Base-by-base conservation (phyloP, 768 basidiomycete genomes). In the Tulasnella sp. region DNA sequence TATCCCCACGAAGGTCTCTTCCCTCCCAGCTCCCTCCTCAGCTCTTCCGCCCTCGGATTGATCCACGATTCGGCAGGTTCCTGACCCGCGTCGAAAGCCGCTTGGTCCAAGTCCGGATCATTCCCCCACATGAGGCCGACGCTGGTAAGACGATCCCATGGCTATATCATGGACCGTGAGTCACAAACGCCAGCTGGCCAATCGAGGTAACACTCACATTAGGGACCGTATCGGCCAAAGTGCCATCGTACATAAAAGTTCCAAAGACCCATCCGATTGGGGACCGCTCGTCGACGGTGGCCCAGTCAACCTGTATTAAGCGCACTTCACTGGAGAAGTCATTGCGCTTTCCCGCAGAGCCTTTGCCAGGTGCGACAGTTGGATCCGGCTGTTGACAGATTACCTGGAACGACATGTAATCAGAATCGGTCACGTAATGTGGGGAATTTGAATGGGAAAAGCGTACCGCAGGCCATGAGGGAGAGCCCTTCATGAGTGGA, bases 51-150 rank as follows among this genome's bases (percentile, higher is more conserved):
- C 21, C 10, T 19, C 0, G 76, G 76, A 24, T 77, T 77, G 27
- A 77, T 77, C 76, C 76, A 77, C 3, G 31, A 62, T 36, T 77
- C 9, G 19, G 40, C 76, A 2, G 76, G 76, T 24, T 62, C 71
- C 56, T 77, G 12, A 1, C 76, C 76, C 1, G 0, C 0, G 58
- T 77, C 40, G 2, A 58, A 3, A 7, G 76, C 76, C n/a, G 76
- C 56, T 24, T 77, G 76, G 39, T 39, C n/a, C 3, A 77, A 39
- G 36, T 77, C 19, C 2, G 76, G 76, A 42, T 77, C 76, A 12
- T 71, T 77, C 10, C 76, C 76, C 76, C 76, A 77, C 36, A 14
- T 52, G 21, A 77, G n/a, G 2, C 76, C 76, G n/a, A 77, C 76
- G 27, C 18, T 3, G 21, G 56, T 77, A 14, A 77, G 56, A 71